Evolutionary conservation across 441 rosid species (phyloP).

Genomic region (Geranium incanum): DNA sequence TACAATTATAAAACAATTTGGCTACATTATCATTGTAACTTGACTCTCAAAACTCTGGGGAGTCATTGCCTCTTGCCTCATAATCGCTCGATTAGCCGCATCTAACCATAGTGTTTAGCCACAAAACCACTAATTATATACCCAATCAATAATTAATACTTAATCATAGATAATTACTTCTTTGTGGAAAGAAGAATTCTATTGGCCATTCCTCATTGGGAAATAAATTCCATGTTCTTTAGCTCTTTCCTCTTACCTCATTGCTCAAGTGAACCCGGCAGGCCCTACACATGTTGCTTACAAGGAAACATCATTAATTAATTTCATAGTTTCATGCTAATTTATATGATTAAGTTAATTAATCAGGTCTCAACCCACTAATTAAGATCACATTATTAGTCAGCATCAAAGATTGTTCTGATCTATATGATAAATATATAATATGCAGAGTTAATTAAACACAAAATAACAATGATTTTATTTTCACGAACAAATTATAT

Average conservation of each 20-base stretch:
- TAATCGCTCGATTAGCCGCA: slow-evolving; percentile 28
- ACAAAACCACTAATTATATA: background rate
- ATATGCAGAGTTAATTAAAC: no score
- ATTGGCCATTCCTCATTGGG: slow-evolving; percentile 3
- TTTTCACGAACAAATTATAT: no score
- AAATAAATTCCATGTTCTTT: background rate
- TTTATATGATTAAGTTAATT: background rate
- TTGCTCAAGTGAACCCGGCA: slow-evolving; percentile 28
- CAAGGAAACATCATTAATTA: slow-evolving; percentile 31
- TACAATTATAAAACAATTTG: background rate
- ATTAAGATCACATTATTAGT: background rate
- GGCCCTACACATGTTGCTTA: slow-evolving; percentile 43
- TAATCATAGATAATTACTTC: background rate
- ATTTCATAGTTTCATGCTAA: background rate
- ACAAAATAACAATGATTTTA: no score
- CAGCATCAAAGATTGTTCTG: background rate
- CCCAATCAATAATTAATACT: background rate
- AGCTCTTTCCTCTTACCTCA: slow-evolving; percentile 6
- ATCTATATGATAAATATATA: no score
- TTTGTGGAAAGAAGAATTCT: background rate
- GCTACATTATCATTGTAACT: background rate
- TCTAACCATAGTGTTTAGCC: slow-evolving; percentile 10
- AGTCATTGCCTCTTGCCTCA: slow-evolving; percentile 20
- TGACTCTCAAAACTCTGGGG: slow-evolving; percentile 28
- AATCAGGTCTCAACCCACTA: background rate